phyloP scores from a whole-genome alignment of 192 early-diverging fungal genomes.

The Diversispora eburnea region DNA sequence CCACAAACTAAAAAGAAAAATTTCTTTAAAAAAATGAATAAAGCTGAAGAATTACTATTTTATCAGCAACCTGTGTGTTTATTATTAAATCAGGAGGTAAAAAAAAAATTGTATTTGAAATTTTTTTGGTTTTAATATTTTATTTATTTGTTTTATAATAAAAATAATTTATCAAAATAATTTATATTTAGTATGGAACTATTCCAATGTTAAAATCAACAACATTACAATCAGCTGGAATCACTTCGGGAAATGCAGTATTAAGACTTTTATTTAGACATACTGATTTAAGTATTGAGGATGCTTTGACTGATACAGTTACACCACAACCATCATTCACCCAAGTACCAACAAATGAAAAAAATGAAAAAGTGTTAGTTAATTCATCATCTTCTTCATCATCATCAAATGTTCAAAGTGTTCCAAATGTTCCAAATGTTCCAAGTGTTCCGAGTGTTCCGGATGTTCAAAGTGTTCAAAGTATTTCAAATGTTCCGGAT shows the following conservation, averaged over 20 bases:
- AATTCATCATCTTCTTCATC: no score
- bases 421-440: no score
- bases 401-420: no score
- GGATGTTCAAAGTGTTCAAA: no score
- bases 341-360: background rate
- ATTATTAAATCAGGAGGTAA: constrained; percentile 64
- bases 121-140: background rate
- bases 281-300: constrained; percentile 45
- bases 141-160: background rate
- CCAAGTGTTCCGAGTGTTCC: no score
- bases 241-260: constrained; percentile 63
- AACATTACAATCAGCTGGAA: constrained; percentile 64
- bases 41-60: constrained; percentile 34
- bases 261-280: constrained; percentile 67
- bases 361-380: constrained; percentile 2
- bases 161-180: background rate
- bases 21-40: constrained; percentile 36
- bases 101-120: background rate
- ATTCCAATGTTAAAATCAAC: constrained; percentile 60
- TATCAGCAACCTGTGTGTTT: constrained; percentile 64
- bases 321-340: constrained; percentile 5
- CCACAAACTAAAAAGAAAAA: constrained; percentile 33
- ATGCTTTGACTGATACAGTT: constrained; percentile 48
- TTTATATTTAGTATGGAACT: constrained; percentile 47
- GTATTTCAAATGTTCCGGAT: no score